Conservation (phyloP, 1,284 basidiomycete species). For the Ustanciosporium gigantosporum region DNA sequence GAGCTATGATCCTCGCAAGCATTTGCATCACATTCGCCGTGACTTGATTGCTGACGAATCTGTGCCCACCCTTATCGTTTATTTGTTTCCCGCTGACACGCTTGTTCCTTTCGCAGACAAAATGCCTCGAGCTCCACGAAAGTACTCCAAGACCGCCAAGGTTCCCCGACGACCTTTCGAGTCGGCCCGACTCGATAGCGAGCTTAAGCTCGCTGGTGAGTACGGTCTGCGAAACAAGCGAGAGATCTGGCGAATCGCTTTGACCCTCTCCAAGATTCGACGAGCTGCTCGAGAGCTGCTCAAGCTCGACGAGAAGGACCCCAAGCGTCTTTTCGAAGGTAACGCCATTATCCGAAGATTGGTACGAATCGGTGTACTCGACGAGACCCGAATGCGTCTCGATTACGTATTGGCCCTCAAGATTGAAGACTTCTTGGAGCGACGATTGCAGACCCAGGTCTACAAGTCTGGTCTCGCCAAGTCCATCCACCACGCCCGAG, state of each 20-base stretch:
- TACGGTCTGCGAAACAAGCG: conserved; percentile 99
- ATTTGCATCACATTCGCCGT: conserved; percentile 26
- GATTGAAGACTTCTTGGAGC: conserved; percentile 99
- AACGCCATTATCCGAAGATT: conserved; percentile 99
- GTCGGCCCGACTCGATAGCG: conserved; percentile 96
- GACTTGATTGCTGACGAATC: conserved; percentile 16
- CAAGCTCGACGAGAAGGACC: conserved; percentile 99
- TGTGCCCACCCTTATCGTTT: conserved; percentile 28
- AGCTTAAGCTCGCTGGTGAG: conserved; percentile 99
- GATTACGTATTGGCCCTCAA: conserved; percentile 98
- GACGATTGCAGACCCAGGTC: conserved; percentile 97
- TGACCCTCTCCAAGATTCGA: conserved; percentile 96
- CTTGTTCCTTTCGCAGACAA: conserved; percentile 26
- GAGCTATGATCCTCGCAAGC: conserved; percentile 45
- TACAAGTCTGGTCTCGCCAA: conserved; percentile 99
- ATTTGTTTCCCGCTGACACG: not conserved
- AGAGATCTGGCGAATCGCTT: conserved; percentile 99
- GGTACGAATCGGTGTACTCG: conserved; percentile 98
- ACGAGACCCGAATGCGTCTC: conserved; percentile 86
- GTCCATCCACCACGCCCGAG: conserved; percentile 97
- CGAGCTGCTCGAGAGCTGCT: conserved; percentile 99
- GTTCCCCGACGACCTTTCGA: conserved; percentile 97
- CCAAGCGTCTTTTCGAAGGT: conserved; percentile 98
- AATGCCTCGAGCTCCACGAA: conserved; percentile 58
- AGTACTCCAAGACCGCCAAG: conserved; percentile 61